Evolutionary conservation across 2,329 filamentous ascomycete species (phyloP).

Genomic region (Calonectria pseudoturangicola): DNA sequence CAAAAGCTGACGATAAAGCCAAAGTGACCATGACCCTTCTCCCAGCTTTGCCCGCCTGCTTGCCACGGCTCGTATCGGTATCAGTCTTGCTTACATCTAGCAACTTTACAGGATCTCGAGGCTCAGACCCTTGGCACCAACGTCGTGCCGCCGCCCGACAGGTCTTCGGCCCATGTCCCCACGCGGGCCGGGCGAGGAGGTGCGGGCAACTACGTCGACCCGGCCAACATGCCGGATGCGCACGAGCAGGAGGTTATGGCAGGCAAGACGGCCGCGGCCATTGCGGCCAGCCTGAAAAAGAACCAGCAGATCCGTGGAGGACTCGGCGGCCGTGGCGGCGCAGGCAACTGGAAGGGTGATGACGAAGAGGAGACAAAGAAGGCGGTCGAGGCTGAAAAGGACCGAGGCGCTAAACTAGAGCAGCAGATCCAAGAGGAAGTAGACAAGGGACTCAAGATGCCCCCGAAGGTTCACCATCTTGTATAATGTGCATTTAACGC

Average conservation of each 20-base stretch:
- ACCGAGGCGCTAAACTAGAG: slow-evolving; percentile 63
- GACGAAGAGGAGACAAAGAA: slow-evolving; percentile 54
- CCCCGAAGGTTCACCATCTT: slow-evolving; percentile 65
- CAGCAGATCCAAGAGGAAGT: slow-evolving; percentile 66
- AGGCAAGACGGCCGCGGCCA: slow-evolving; percentile 59
- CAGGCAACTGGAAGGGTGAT: slow-evolving; percentile 70
- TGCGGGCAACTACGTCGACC: slow-evolving; percentile 75
- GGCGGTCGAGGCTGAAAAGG: slow-evolving; percentile 45
- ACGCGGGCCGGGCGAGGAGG: slow-evolving; percentile 75
- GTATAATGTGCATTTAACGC: slow-evolving; percentile 30
- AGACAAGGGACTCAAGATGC: slow-evolving; percentile 67
- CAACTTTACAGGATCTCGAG: slow-evolving; percentile 61
- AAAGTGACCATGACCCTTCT: slow-evolving; percentile 51
- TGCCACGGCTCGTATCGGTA: slow-evolving; percentile 7
- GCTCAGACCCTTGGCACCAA: slow-evolving; percentile 58
- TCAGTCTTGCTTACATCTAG: slow-evolving; percentile 34
- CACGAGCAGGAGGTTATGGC: slow-evolving; percentile 60
- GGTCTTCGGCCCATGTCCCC: slow-evolving; percentile 56
- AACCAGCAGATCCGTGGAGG: slow-evolving; percentile 48
- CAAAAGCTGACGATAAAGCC: slow-evolving; percentile 68
- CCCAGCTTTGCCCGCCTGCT: neutral
- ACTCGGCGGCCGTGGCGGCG: slow-evolving; percentile 71
- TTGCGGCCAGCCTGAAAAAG: slow-evolving; percentile 56
- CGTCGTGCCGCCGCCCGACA: slow-evolving; percentile 51
- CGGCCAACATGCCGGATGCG: slow-evolving; percentile 57